These are phyloP conservation scores for Pyrenochaeta sp. DNA, from an alignment of 2,329 filamentous ascomycete genomes.

Conservation along the genomic window DNA sequence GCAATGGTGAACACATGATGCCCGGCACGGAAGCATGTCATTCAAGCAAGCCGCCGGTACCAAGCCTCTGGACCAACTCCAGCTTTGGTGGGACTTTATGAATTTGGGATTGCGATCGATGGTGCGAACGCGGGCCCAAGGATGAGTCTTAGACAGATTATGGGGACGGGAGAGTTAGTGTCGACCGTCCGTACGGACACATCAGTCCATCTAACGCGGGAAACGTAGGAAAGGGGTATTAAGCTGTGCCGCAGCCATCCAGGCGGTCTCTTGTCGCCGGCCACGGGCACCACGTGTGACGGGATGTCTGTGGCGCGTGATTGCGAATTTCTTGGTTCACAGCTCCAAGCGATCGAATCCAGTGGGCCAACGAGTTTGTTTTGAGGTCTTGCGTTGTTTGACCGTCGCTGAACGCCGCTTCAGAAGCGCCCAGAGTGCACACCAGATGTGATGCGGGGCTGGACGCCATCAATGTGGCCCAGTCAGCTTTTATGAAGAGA, in stretches of 20 bases:
- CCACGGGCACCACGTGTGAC: slow-evolving; percentile 4
- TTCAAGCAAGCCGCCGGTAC: no score
- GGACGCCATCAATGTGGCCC: no score
- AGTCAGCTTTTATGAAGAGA: no score
- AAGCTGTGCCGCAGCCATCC: slow-evolving; percentile 17
- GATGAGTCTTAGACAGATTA: background rate
- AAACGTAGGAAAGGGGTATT: slow-evolving; percentile 2
- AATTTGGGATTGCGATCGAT: no score
- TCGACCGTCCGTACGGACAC: background rate
- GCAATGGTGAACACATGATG: background rate
- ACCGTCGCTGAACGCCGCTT: no score
- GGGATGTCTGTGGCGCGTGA: slow-evolving; percentile 3
- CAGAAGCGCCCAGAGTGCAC: no score
- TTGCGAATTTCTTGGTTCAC: background rate
- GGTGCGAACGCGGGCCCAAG: background rate
- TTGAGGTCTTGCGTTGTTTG: background rate
- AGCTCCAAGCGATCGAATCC: background rate
- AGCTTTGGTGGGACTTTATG: no score
- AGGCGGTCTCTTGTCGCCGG: slow-evolving; percentile 2
- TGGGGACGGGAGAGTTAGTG: background rate
- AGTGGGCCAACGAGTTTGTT: background rate
- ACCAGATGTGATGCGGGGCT: no score
- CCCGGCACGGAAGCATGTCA: no score
- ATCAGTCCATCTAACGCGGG: slow-evolving; percentile 8
- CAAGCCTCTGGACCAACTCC: no score